Base-by-base conservation (phyloP, 2,329 filamentous ascomycete genomes). In the Exophiala xenobiotica region DNA sequence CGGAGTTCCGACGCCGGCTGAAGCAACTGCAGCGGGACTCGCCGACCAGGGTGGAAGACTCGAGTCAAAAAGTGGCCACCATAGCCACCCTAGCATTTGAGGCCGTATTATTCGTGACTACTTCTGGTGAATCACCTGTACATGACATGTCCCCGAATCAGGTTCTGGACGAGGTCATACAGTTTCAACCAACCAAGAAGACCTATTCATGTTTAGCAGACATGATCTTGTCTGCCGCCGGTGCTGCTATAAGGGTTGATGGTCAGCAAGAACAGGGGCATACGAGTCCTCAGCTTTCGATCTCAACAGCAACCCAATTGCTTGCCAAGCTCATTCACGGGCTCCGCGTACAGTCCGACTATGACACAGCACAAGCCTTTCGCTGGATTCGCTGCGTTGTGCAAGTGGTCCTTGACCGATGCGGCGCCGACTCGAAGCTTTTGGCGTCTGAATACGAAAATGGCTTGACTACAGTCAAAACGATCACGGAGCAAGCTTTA, bases 321-420 rank as follows among this genome's bases (percentile, higher is more conserved):
- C 51, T 63, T 2, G 44, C 85, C 40, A 79, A 83, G 53, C 82
- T 91, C 53, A 80, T 93, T 63, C 86, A 88, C 61, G 74, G 82
- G 41, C 83, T 86, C 14, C 86, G 81, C 68, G 73, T 68, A 1
- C 67, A 83, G 1, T 76, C 82, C 14, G 62, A 68, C 0, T 81
- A 84, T 38, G 77, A 86, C 55, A 74, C 75, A 3, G 64, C 67
- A 1, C 83, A 82, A 60, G 73, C 95, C 1, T 80, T 87, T 6
- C 86, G 86, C 61, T 95, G 93, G 73, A 79, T 92, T 39, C 81
- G 88, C 1, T 90, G 87, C 61, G 74, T 93, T 2, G 87, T 92
- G 58, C 85, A 87, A 55, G 74, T 82, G 1, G 78, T 86, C 0
- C 69, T 90, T 0, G 72, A 78, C 1, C 35, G 83, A n/a, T 33